Evolutionary conservation across 2,329 filamentous ascomycete species (phyloP), one percentile per base, ranked within the genome.

Genomic region (Pseudocercospora crystallina): DNA sequence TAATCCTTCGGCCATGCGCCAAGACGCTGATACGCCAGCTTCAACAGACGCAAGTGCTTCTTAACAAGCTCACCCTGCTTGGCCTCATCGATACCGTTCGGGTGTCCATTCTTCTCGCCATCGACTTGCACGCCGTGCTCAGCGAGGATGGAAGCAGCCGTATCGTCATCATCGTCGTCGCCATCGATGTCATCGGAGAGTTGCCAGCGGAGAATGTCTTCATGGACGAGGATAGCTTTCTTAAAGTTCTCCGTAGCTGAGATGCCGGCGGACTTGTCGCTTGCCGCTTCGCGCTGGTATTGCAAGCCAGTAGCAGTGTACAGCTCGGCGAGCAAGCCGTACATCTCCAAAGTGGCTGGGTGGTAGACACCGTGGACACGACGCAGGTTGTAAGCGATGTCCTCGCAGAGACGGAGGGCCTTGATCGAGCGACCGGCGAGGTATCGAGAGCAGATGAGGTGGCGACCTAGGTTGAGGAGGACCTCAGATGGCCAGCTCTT

Each of bases 301-400:
- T 66, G 61, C 32, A 69, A 65, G 7, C 65, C 71, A 7, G 67
- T 67, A 10, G 63, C 66, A 5, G 76, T 78, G 68, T 76, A 80
- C 1, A 81, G 69, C 32, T 74, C 68, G 0, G 76, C 76, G 5
- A 80, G 72, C 9, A 80, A 66, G 56, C 74, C 73, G 53, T 72
- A 77, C 57, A 77, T 75, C 47, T 79, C 73, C 45, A 80, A 61
- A 0, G 77, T 79, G 26, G 74, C 68, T 0, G 70, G 69, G 38
- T 78, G 72, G 8, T 72, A 70, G 29, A 72, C 71, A 3, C 78
- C 78, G 64, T 77, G 77, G 5, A 77, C 76, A 15, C 78, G 76
- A 9, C 76, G 75, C 54, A 80, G 70, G 60, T 81, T 81, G 69
- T 81, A 81, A 34, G 75, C 75, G 49, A 81, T 79, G 60, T 78